These are phyloP conservation scores for Wolfiporia cocos DNA, from an alignment of 1,284 basidiomycete genomes.

Conservation along the genomic window DNA sequence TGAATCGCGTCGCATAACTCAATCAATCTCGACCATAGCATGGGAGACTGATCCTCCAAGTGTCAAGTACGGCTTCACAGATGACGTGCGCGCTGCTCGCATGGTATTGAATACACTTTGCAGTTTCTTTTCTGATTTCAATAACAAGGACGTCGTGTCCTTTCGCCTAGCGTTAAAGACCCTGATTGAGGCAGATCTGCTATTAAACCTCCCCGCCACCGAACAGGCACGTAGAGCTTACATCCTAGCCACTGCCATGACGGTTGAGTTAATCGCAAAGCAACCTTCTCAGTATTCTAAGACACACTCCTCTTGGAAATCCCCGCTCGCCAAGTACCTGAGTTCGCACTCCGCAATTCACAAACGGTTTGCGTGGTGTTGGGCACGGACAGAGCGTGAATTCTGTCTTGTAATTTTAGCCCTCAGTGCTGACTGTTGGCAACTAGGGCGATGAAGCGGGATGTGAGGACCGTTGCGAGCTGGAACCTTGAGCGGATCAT, in stretches of 20 bases:
- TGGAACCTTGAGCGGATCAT: constrained; percentile 92
- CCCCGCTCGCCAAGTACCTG: constrained; percentile 37
- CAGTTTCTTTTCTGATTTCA: constrained; percentile 79
- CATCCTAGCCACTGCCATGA: not conserved
- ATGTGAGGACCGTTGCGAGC: constrained; percentile 62
- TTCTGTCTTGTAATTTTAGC: not conserved
- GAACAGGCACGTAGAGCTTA: constrained; percentile 74
- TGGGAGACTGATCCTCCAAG: constrained; percentile 40
- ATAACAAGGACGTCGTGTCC: constrained; percentile 88
- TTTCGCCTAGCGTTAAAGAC: constrained; percentile 76
- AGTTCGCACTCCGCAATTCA: constrained; percentile 65
- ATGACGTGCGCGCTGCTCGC: constrained; percentile 50
- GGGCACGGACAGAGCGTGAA: constrained; percentile 62
- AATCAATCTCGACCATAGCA: constrained; percentile 4
- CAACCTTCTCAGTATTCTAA: constrained; percentile 44
- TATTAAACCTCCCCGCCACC: constrained; percentile 84
- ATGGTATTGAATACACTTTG: no score
- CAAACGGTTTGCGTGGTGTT: constrained; percentile 44
- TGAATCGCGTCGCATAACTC: constrained; percentile 3
- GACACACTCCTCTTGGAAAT: constrained; percentile 38
- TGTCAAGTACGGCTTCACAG: constrained; percentile 77
- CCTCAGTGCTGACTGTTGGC: not conserved
- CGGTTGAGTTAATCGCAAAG: not conserved
- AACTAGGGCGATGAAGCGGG: constrained; percentile 63
- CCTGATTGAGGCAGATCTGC: constrained; percentile 76